Evolutionary conservation across 208 protist species (phyloP), one percentile per base, ranked within the genome.

Genomic region (Phytomonas sp.): DNA sequence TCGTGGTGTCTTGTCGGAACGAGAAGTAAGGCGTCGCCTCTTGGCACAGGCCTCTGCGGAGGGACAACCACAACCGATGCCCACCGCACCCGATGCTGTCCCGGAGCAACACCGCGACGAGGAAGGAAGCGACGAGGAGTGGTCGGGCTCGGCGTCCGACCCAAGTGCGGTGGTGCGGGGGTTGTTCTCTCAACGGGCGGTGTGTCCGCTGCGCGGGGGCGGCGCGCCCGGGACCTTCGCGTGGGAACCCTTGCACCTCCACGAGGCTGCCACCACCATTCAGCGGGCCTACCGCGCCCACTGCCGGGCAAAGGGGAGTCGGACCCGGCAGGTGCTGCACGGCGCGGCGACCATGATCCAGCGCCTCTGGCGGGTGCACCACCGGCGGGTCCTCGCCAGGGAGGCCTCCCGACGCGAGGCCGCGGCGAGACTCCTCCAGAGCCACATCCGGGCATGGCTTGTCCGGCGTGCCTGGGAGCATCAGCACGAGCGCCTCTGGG

Each of bases 101-200:
- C 8, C 60, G 31, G 60, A 30, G 28, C 7, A 63, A 4, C 60
- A 6, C 28, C 60, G 1, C 4, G 20, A 34, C 7, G 20, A 11
- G 60, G 11, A 17, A 8, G 75, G 33, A n/a, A 82, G 76, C 26
- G 77, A 89, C 61, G 64, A 84, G 43, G 79, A 91, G 28, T 80
- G 76, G 33, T 61, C 71, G n/a, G 75, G 74, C 40, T 82, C 79
- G 11, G 79, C 28, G 30, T 30, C 78, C 8, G 78, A 93, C 66
- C 78, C 91, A n/a, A 73, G 80, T 34, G 78, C 84, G 34, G 67
- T 96, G 30, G 91, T 95, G 60, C 73, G 78, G 36, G 77, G 93
- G 67, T 78, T 96, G n/a, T 96, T 96, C 81, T 94, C 76, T 80
- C 31, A 68, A 89, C 69, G 77, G 80, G 63, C 77, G 82, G 1